phyloP scores from a whole-genome alignment of 305 asterid genomes.

The Fraxinus nigra region DNA sequence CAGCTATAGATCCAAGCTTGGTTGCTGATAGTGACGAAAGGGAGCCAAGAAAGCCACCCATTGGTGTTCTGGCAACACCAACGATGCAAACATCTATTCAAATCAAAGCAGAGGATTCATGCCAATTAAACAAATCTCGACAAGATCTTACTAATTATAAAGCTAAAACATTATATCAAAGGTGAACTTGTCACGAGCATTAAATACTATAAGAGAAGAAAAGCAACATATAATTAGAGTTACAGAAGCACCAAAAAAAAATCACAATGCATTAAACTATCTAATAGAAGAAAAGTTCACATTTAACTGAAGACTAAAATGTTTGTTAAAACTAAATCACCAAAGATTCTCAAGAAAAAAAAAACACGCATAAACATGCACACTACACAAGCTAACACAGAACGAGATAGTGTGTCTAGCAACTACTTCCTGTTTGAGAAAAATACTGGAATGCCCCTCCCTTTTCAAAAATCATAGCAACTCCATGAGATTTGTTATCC shows the following conservation, averaged over 20 bases:
- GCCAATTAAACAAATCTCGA: conserved; percentile 10
- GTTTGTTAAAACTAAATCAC: neutral
- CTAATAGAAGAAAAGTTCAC: neutral
- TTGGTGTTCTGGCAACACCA: conserved; percentile 94
- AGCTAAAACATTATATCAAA: neutral
- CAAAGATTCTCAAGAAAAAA: neutral
- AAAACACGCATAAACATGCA: no score
- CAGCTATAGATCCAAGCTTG: conserved; percentile 91
- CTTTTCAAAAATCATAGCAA: neutral
- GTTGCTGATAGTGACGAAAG: conserved; percentile 93
- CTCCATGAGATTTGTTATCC: neutral
- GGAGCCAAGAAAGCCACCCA: conserved; percentile 91
- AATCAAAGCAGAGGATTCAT: conserved; percentile 21
- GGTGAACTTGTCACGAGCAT: neutral
- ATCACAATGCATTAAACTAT: neutral
- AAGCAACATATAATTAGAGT: conserved; percentile 6
- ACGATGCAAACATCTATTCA: conserved; percentile 88
- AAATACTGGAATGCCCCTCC: neutral
- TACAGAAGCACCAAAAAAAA: neutral
- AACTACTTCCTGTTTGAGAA: neutral
- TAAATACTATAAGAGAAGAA: conserved; percentile 3
- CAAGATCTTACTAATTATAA: neutral
- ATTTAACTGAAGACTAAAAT: neutral
- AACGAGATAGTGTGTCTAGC: neutral
- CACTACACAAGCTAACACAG: neutral